These are phyloP conservation scores for Dicorynia guianensis DNA, from an alignment of 306 rosid species.

Conservation along the genomic window DNA sequence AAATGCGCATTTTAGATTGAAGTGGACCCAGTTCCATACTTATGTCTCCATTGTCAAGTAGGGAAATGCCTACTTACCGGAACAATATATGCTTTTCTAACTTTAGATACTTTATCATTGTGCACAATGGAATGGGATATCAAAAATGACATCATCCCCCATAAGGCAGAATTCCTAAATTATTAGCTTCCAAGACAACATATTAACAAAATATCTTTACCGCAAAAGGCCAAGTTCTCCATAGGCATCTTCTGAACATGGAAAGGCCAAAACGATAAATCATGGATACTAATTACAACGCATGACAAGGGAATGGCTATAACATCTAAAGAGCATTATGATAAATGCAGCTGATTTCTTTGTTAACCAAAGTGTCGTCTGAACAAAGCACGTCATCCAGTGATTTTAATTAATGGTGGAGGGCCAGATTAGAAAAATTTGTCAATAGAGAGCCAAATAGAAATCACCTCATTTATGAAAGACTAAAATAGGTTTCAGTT, in stretches of 20 bases:
- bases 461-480: too few relatives aligned
- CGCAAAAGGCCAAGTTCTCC: conserved; percentile 29
- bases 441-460: too few relatives aligned
- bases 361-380: conserved; percentile 39
- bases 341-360: conserved; percentile 36
- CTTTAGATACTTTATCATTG: not conserved
- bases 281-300: conserved; percentile 29
- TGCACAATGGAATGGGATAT: not conserved
- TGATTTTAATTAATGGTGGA: too few relatives aligned
- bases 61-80: not conserved
- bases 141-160: too few relatives aligned
- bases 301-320: conserved; percentile 18
- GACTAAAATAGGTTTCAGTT: too few relatives aligned
- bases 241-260: conserved; percentile 30
- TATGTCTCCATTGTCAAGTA: not conserved
- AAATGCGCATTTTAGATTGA: too few relatives aligned
- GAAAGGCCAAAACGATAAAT: conserved; percentile 30
- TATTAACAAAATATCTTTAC: conserved; percentile 31
- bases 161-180: conserved; percentile 20
- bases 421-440: too few relatives aligned
- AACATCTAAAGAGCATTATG: conserved; percentile 37
- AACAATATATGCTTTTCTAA: not conserved
- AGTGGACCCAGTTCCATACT: too few relatives aligned
- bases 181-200: conserved; percentile 37
- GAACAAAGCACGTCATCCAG: conserved; percentile 33